Conservation (phyloP, 306 rosid genomes). For the Trichosanthes cucumerina region DNA sequence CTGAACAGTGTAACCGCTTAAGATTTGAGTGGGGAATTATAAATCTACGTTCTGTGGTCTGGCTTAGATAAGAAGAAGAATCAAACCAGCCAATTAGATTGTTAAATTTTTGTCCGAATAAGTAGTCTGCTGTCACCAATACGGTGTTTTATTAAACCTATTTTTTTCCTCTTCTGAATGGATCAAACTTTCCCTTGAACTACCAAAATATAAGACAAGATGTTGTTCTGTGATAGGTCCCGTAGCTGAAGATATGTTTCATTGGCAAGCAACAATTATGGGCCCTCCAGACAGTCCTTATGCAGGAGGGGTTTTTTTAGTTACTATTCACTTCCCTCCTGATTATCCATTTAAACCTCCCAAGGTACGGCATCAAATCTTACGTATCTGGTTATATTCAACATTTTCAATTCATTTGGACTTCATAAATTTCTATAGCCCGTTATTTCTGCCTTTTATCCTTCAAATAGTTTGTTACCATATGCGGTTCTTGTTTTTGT, state of each 20-base stretch:
- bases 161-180: neutral
- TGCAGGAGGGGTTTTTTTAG: slow-evolving; percentile 72
- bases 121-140: neutral
- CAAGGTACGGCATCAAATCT: slow-evolving; percentile 31
- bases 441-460: neutral
- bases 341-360: slow-evolving; percentile 86
- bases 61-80: neutral
- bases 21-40: neutral
- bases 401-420: neutral
- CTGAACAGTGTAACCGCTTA: neutral
- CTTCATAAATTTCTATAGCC: neutral
- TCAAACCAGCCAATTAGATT: neutral
- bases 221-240: slow-evolving; percentile 42
- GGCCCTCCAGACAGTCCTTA: slow-evolving; percentile 86
- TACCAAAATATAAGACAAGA: neutral
- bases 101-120: neutral
- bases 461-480: neutral
- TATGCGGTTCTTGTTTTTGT: neutral
- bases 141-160: neutral
- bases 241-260: slow-evolving; percentile 83
- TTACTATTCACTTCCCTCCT: slow-evolving; percentile 82
- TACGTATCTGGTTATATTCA: neutral
- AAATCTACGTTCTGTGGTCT: neutral
- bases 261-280: slow-evolving; percentile 89
- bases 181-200: neutral